Base-by-base conservation (phyloP, 441 rosid species). In the Croton setiger region DNA sequence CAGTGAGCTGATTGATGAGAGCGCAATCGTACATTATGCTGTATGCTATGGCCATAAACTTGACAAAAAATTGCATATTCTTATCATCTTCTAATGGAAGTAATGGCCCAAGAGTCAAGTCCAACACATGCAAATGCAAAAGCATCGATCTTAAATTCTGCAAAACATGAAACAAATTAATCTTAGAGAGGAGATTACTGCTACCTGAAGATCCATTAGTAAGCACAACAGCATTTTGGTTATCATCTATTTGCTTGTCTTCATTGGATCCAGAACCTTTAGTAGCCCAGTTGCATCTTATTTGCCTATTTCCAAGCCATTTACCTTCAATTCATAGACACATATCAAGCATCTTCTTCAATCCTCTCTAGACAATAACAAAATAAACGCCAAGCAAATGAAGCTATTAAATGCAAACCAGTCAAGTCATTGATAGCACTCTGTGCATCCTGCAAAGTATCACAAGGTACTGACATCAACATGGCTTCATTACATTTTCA, bases 281-380 rank as follows among this genome's bases (percentile, higher is more conserved):
- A 43, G 90, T 86, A 31, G 96, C 96, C 98, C 98, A 92, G 82
- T 88, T 90, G 71, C 98, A 92, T 71, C 97, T 85, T 73, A 92
- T 92, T 81, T 92, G 93, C 74, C 96, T 78, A 74, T 91, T 92
- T 65, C 97, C 96, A 60, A 92, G 84, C 98, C 97, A 92, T 75
- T 92, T 90, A 48, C 98, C 97, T 92, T 58, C 47, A 66, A 43
- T 48, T 61, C 39, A 56, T 27, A 47, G 63, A 12, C 15, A 73
- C n/a, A 9, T 31, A 47, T 79, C 21, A 72, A 66, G 17, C 51
- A 75, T 63, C 31, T 69, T 48, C 51, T 51, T 13, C 9, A 7
- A 37, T 47, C n/a, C 21, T 23, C 62, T 33, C 60, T 37, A 69
- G 21, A 39, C 13, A 35, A 20, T 41, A 15, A 5, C 17, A 27